A percentile compares a stretch with the other conserved stretches of the same genome.
Conservation (phyloP, 306 rosid species). For the Quercus mongolica region DNA sequence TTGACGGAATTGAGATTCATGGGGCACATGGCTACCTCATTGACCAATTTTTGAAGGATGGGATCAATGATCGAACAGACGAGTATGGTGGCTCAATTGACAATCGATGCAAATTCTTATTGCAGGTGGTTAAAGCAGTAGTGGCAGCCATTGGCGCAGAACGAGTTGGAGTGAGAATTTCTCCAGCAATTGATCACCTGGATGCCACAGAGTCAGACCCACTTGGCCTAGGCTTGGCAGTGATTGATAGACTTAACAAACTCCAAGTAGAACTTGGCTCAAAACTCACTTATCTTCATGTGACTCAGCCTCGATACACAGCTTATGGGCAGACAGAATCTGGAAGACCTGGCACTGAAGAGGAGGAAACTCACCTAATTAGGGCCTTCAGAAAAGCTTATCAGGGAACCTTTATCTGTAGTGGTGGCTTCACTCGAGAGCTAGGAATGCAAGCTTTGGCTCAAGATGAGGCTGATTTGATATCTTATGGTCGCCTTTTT, state of each 20-base stretch:
- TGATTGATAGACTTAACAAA: slow-evolving; percentile 68
- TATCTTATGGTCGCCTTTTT: slow-evolving; percentile 74
- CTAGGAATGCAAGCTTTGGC: slow-evolving; percentile 70
- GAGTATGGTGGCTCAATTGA: slow-evolving; percentile 69
- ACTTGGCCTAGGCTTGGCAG: slow-evolving; percentile 64
- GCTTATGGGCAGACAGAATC: slow-evolving; percentile 63
- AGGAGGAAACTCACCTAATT: slow-evolving; percentile 57
- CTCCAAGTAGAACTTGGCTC: slow-evolving; percentile 48
- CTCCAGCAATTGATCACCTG: slow-evolving; percentile 69
- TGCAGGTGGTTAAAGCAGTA: slow-evolving; percentile 54
- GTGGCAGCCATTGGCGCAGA: slow-evolving; percentile 58
- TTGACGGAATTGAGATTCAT: slow-evolving; percentile 91
- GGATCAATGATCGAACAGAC: slow-evolving; percentile 50
- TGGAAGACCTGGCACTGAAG: slow-evolving; percentile 72
- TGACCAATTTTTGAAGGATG: slow-evolving; percentile 47
- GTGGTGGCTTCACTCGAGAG: slow-evolving; percentile 84
- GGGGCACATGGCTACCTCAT: slow-evolving; percentile 88
- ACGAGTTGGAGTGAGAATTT: slow-evolving; percentile 39
- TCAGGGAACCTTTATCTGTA: slow-evolving; percentile 69
- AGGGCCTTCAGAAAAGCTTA: slow-evolving; percentile 53
- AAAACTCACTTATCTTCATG: slow-evolving; percentile 75
- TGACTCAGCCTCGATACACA: slow-evolving; percentile 74
- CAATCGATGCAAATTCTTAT: slow-evolving; percentile 64
- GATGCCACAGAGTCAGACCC: slow-evolving; percentile 91
- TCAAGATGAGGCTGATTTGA: slow-evolving; percentile 67